Conservation (phyloP, 495 filamentous ascomycete species). For the Aspergillus mulundensis region DNA sequence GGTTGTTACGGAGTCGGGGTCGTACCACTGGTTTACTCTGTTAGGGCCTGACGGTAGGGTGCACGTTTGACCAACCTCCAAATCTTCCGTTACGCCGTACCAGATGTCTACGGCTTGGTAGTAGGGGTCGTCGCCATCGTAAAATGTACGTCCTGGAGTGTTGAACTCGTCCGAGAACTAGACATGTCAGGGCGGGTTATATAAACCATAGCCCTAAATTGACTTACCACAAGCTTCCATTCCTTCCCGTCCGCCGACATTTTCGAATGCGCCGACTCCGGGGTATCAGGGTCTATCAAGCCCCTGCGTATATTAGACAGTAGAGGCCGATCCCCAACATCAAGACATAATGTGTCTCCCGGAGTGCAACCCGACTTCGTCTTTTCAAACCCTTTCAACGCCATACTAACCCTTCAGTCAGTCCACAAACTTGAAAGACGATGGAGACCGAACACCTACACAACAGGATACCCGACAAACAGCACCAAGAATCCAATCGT, state of each 20-base stretch:
- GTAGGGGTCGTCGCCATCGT: slow-evolving; percentile 68
- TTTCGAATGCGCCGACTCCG: slow-evolving; percentile 53
- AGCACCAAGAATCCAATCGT: slow-evolving; percentile 60
- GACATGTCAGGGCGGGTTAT: not conserved
- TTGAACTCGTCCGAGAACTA: slow-evolving; percentile 82
- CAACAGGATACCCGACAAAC: slow-evolving; percentile 70
- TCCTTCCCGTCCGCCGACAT: slow-evolving; percentile 55
- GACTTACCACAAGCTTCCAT: slow-evolving; percentile 60
- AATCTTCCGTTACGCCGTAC: slow-evolving; percentile 74
- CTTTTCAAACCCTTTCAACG: slow-evolving; percentile 39
- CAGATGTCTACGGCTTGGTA: slow-evolving; percentile 70
- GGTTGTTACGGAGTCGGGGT: slow-evolving; percentile 71
- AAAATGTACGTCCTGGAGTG: slow-evolving; percentile 65
- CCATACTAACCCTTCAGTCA: slow-evolving; percentile 43
- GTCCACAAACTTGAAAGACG: too few species aligned
- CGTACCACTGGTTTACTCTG: slow-evolving; percentile 59
- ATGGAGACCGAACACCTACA: too few species aligned
- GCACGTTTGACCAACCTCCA: slow-evolving; percentile 47
- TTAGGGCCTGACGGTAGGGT: not conserved
- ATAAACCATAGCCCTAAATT: not conserved
- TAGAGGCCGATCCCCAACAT: slow-evolving; percentile 51
- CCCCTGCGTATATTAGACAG: slow-evolving; percentile 57
- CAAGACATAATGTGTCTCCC: slow-evolving; percentile 52
- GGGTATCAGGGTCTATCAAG: slow-evolving; percentile 71
- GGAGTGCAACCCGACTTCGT: slow-evolving; percentile 32